These are phyloP conservation scores for Ilyonectria robusta DNA, from an alignment of 2,329 filamentous ascomycete genomes.

Conservation along the genomic window DNA sequence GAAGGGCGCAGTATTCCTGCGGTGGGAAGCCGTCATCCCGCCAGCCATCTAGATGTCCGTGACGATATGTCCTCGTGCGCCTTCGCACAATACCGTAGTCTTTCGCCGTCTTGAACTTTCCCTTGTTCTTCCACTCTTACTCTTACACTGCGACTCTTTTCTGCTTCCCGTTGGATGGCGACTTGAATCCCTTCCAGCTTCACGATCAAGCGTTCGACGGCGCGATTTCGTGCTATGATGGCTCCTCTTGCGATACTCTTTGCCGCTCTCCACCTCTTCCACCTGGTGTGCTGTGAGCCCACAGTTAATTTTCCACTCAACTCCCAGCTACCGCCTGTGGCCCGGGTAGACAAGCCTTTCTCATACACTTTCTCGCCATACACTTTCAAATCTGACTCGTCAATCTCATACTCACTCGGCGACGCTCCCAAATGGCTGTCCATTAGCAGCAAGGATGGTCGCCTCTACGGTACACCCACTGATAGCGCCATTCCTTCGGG, in stretches of 20 bases:
- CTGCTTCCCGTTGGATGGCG: conserved; percentile 37
- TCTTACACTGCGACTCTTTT: conserved; percentile 30
- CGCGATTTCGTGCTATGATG: conserved; percentile 48
- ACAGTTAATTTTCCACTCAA: conserved; percentile 80
- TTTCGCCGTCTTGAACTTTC: conserved; percentile 26
- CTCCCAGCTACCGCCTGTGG: conserved; percentile 86
- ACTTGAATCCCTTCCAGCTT: conserved; percentile 32
- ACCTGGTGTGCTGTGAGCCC: conserved; percentile 56
- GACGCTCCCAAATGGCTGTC: conserved; percentile 81
- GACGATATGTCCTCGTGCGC: conserved; percentile 40
- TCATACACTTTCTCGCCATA: conserved; percentile 79
- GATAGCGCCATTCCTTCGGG: conserved; percentile 62
- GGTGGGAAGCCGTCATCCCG: conserved; percentile 30
- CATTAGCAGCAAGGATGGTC: conserved; percentile 75
- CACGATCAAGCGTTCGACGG: conserved; percentile 39
- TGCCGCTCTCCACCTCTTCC: conserved; percentile 48
- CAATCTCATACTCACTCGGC: conserved; percentile 77
- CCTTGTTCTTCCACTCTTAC: conserved; percentile 34
- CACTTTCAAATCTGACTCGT: conserved; percentile 78
- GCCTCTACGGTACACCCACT: conserved; percentile 79
- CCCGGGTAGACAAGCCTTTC: conserved; percentile 77
- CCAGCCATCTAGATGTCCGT: conserved; percentile 50
- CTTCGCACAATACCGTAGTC: conserved; percentile 27
- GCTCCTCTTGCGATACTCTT: conserved; percentile 46
- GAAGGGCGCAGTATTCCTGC: conserved; percentile 54